A percentile compares a stretch with the other conserved stretches of the same genome.
Conservation (phyloP, 768 basidiomycete species). For the Strobilomyces dryophilus region DNA sequence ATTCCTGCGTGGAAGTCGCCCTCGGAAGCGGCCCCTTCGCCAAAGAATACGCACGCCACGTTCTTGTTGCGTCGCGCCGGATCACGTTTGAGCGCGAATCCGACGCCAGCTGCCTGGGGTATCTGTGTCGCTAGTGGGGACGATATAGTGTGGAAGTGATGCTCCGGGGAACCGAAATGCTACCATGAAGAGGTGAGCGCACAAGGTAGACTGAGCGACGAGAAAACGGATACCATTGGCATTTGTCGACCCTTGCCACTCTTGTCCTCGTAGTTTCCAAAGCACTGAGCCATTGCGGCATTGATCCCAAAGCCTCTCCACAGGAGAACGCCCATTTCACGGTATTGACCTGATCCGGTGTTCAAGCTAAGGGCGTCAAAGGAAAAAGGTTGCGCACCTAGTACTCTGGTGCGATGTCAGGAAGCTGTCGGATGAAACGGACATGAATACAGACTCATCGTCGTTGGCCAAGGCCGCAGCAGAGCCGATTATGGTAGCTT, state of each 20-base stretch:
- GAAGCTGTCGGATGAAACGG: neutral
- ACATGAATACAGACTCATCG: conserved; percentile 66
- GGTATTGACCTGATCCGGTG: conserved; percentile 69
- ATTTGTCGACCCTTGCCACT: conserved; percentile 87
- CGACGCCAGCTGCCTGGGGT: conserved; percentile 92
- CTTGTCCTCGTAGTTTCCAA: conserved; percentile 78
- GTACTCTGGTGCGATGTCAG: conserved; percentile 47
- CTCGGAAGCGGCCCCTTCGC: conserved; percentile 92
- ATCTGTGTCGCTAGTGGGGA: conserved; percentile 93
- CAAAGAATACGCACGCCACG: conserved; percentile 87
- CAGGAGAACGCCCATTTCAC: conserved; percentile 86
- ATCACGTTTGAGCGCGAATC: conserved; percentile 80
- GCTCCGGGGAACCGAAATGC: conserved; percentile 81
- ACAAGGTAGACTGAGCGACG: neutral
- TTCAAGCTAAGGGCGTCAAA: neutral
- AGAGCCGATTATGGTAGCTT: conserved; percentile 85
- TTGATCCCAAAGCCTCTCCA: conserved; percentile 83
- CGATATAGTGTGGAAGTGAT: conserved; percentile 93
- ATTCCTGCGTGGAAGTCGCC: conserved; percentile 95
- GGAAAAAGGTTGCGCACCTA: conserved; percentile 43
- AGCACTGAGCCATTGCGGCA: conserved; percentile 87
- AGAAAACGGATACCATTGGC: conserved; percentile 65
- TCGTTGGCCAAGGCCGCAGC: conserved; percentile 78
- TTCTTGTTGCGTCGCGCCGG: conserved; percentile 62
- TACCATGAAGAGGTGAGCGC: conserved; percentile 28